These are phyloP conservation scores for Selaginella moellendorffii DNA, from an alignment of 75 land plant genomes.

Conservation along the genomic window DNA sequence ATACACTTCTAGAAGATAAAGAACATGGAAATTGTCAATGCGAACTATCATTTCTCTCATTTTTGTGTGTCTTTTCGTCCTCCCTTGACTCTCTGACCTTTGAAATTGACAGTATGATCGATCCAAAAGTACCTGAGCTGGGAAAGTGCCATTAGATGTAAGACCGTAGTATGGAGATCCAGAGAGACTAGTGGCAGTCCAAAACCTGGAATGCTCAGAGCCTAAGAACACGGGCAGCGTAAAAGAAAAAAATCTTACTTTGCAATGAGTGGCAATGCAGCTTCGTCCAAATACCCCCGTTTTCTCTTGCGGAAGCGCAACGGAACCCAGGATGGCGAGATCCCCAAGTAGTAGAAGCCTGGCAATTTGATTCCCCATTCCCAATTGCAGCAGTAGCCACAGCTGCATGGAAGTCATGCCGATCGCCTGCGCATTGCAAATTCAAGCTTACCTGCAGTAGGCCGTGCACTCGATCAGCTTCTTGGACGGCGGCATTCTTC, in stretches of 20 bases:
- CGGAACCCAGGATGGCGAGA: slow-evolving; percentile 31
- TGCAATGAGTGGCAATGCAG: slow-evolving; percentile 23
- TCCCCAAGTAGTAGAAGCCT: slow-evolving; percentile 29
- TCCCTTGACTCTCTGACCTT: no score
- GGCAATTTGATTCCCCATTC: slow-evolving; percentile 37
- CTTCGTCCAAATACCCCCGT: slow-evolving; percentile 17
- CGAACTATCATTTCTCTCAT: no score
- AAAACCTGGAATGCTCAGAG: slow-evolving; percentile 27
- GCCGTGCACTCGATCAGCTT: slow-evolving; percentile 31
- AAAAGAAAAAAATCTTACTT: slow-evolving; percentile 16
- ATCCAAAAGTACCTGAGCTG: slow-evolving; percentile 24
- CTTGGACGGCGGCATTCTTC: slow-evolving; percentile 26
- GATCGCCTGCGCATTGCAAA: neutral
- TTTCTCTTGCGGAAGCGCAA: slow-evolving; percentile 21
- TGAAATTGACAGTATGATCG: no score
- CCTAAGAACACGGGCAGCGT: no score
- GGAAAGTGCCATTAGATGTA: slow-evolving; percentile 27
- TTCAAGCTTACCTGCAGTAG: slow-evolving; percentile 26
- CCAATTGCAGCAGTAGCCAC: slow-evolving; percentile 45
- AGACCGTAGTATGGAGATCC: slow-evolving; percentile 37
- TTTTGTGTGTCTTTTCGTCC: no score
- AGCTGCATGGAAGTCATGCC: slow-evolving; percentile 14
- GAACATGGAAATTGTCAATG: no score
- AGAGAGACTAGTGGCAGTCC: slow-evolving; percentile 28
- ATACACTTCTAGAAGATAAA: neutral